A percentile compares a stretch with the other conserved stretches of the same genome.
Evolutionary conservation across 1,139 yeast species (phyloP).

Genomic region (Protomyces lactucae-debilis): DNA sequence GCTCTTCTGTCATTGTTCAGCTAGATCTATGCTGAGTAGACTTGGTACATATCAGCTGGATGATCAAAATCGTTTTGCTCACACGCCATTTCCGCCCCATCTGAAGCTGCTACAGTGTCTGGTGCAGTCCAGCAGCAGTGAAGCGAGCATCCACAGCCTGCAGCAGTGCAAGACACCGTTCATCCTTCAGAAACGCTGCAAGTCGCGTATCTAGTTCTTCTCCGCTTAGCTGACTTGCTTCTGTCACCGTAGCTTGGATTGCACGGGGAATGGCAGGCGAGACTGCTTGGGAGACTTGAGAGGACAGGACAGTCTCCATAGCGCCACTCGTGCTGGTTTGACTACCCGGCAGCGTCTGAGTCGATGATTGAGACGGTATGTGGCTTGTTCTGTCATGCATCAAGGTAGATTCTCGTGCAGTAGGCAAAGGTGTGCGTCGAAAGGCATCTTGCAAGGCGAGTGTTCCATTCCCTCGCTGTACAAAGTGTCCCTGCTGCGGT

Average conservation of each 20-base stretch:
- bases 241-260: background rate
- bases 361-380: background rate
- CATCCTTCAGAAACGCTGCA: constrained; percentile 7
- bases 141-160: constrained; percentile 8
- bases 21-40: too few relatives aligned
- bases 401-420: background rate
- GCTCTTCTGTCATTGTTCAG: too few relatives aligned
- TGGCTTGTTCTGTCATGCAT: too few relatives aligned
- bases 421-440: background rate
- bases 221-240: background rate
- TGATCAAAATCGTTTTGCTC: background rate
- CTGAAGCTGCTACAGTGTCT: background rate
- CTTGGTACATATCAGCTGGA: too few relatives aligned
- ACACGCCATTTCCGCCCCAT: background rate
- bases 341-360: background rate
- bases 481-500: background rate
- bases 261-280: background rate
- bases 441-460: background rate
- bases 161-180: constrained; percentile 5
- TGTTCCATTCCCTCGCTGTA: background rate
- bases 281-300: background rate
- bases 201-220: constrained; percentile 5
- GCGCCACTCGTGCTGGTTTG: background rate
- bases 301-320: background rate
- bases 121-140: constrained; percentile 8